A percentile compares a stretch with the other conserved stretches of the same genome.
Evolutionary conservation across 768 basidiomycete genomes (phyloP).

Genomic region (Peribolospora kevripleyi): DNA sequence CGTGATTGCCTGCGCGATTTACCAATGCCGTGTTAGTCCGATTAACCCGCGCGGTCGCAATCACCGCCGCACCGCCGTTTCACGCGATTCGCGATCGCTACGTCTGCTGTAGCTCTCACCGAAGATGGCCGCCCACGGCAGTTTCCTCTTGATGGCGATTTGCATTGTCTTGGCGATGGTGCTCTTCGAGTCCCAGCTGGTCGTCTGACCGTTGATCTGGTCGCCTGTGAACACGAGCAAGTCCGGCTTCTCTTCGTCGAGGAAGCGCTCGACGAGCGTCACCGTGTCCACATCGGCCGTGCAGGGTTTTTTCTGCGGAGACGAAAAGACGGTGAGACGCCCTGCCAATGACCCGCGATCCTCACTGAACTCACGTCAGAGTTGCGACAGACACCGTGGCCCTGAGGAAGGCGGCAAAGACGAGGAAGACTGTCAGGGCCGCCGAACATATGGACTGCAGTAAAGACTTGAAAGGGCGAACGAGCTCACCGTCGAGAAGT

Average conservation of each 20-base stretch:
- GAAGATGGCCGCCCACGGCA: constrained; percentile 80
- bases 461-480: too few relatives aligned
- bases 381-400: constrained; percentile 29
- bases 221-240: constrained; percentile 81
- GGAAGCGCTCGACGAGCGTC: constrained; percentile 40
- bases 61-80: neutral
- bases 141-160: constrained; percentile 43
- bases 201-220: constrained; percentile 73
- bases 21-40: neutral
- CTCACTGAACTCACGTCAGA: neutral
- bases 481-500: constrained; percentile 32
- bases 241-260: constrained; percentile 67
- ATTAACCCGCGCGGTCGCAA: neutral
- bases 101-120: constrained; percentile 18
- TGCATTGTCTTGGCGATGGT: constrained; percentile 71
- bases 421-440: constrained; percentile 17
- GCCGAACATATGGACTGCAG: constrained; percentile 20
- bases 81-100: neutral
- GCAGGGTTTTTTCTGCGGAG: neutral
- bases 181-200: constrained; percentile 67
- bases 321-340: too few relatives aligned
- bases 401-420: constrained; percentile 17
- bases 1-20: constrained; percentile 43
- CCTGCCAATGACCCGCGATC: constrained; percentile 5
- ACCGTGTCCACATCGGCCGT: constrained; percentile 52